A percentile compares a stretch with the other conserved stretches of the same genome.
These are phyloP conservation scores for Globisporangium abappressorium DNA, from an alignment of 352 stramenopile species.

Conservation along the genomic window DNA sequence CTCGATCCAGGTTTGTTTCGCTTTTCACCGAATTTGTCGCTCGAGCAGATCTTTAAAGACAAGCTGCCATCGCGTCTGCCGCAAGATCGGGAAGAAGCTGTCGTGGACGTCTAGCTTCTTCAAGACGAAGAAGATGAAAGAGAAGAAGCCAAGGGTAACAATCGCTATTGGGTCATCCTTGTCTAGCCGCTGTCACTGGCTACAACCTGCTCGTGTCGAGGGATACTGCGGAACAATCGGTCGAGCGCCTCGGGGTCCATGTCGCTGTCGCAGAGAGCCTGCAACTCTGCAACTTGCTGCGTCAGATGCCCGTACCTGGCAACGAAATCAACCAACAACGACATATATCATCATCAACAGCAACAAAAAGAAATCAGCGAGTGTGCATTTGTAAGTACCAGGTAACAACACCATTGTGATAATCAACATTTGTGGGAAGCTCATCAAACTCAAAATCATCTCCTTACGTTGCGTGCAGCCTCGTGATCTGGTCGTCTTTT, in stretches of 20 bases:
- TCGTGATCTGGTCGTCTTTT: constrained; percentile 25
- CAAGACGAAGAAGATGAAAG: background rate
- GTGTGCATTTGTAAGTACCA: background rate
- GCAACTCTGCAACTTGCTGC: constrained; percentile 35
- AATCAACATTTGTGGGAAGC: background rate
- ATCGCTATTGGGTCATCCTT: background rate
- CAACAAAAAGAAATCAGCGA: background rate
- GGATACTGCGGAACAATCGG: constrained; percentile 47
- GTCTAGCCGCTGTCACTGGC: constrained; percentile 7
- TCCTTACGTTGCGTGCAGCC: constrained; percentile 16
- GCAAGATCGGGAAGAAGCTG: constrained; percentile 64
- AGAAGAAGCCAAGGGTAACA: background rate
- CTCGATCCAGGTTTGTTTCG: constrained; percentile 27
- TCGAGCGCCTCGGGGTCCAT: constrained; percentile 38
- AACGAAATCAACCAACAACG: background rate
- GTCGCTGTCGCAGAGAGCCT: constrained; percentile 36
- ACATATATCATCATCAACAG: background rate
- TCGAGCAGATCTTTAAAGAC: constrained; percentile 76
- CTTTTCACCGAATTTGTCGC: constrained; percentile 32
- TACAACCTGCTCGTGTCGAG: constrained; percentile 31
- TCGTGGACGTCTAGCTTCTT: constrained; percentile 55
- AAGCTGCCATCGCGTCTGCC: constrained; percentile 64
- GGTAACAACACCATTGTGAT: background rate
- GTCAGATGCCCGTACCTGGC: constrained; percentile 42
- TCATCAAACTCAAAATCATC: background rate